Conservation (phyloP, 2,329 filamentous ascomycete species). For the Akanthomyces dipterigenus region DNA sequence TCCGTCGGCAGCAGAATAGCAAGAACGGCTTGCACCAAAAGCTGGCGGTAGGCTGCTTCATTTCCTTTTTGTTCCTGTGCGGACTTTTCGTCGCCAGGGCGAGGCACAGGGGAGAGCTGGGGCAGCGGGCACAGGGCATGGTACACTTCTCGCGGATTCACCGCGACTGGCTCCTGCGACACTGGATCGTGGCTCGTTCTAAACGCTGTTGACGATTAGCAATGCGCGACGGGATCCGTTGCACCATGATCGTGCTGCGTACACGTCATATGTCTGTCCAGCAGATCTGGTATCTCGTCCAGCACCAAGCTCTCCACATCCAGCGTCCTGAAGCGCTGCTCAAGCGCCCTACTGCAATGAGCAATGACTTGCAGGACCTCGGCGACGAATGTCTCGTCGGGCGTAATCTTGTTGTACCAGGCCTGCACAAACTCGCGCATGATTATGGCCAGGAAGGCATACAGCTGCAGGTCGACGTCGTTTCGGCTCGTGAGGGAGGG, state of each 20-base stretch:
- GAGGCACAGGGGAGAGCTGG: conserved; percentile 70
- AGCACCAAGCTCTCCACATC: conserved; percentile 78
- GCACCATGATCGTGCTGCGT: conserved; percentile 16
- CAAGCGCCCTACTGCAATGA: conserved; percentile 80
- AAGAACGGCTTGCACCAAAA: conserved; percentile 77
- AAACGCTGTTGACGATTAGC: conserved; percentile 50
- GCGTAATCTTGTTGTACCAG: conserved; percentile 91
- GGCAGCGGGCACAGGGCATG: conserved; percentile 79
- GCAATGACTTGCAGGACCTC: conserved; percentile 88
- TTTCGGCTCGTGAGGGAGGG: conserved; percentile 92
- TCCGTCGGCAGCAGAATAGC: conserved; percentile 85
- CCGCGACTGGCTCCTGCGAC: conserved; percentile 51
- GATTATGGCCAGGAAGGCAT: conserved; percentile 84
- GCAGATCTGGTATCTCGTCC: conserved; percentile 77
- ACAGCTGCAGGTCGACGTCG: conserved; percentile 87
- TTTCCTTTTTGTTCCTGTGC: conserved; percentile 61
- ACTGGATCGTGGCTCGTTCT: conserved; percentile 57
- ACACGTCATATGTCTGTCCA: conserved; percentile 79
- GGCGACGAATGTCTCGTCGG: conserved; percentile 79
- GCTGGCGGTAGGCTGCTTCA: conserved; percentile 76
- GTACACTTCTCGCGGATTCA: conserved; percentile 64
- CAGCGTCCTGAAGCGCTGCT: conserved; percentile 75
- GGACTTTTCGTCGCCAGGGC: conserved; percentile 41
- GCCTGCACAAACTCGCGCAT: conserved; percentile 83
- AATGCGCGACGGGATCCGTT: not conserved